phyloP scores from a whole-genome alignment of 2,329 filamentous ascomycete species.

The Rutstroemia sp. region DNA sequence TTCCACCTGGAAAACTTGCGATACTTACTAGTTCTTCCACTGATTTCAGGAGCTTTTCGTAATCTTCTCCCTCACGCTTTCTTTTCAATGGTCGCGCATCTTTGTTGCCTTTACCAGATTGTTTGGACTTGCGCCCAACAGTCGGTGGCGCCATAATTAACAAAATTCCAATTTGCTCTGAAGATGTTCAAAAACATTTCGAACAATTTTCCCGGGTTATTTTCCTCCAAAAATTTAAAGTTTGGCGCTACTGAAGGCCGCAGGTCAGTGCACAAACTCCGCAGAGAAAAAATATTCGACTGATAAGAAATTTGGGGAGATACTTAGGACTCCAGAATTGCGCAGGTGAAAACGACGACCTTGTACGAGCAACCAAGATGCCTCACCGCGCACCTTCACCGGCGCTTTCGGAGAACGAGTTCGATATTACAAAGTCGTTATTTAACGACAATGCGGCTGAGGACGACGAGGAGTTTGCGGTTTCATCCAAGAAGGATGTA shows the following conservation, averaged over 20 bases:
- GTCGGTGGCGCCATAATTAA: conserved; percentile 22
- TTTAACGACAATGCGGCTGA: conserved; percentile 54
- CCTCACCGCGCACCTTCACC: conserved; percentile 69
- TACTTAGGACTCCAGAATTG: conserved; percentile 1
- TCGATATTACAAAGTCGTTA: conserved; percentile 78
- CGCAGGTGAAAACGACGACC: conserved; percentile 2
- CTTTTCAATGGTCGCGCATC: conserved; percentile 25
- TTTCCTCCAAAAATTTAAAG: conserved; percentile 7
- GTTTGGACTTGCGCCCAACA: conserved; percentile 18
- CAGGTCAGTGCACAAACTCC: background rate
- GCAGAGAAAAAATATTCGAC: conserved; percentile 9
- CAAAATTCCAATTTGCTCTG: background rate
- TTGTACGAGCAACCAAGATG: conserved; percentile 42
- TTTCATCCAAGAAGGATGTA: conserved; percentile 30
- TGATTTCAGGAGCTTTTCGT: conserved; percentile 24
- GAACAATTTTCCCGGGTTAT: conserved; percentile 8
- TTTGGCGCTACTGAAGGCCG: conserved; percentile 12
- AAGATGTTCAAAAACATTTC: conserved; percentile 5
- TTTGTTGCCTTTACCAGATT: conserved; percentile 14
- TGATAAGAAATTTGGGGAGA: conserved; percentile 12
- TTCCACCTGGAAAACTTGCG: background rate
- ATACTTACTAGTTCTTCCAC: conserved; percentile 27
- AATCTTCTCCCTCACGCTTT: conserved; percentile 28
- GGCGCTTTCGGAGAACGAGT: conserved; percentile 77
- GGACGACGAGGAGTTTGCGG: conserved; percentile 35